Percentiles rank a stretch among this genome's conserved stretches.
These are phyloP conservation scores for Hericium alpestre DNA, from an alignment of 768 basidiomycete genomes.

Conservation along the genomic window DNA sequence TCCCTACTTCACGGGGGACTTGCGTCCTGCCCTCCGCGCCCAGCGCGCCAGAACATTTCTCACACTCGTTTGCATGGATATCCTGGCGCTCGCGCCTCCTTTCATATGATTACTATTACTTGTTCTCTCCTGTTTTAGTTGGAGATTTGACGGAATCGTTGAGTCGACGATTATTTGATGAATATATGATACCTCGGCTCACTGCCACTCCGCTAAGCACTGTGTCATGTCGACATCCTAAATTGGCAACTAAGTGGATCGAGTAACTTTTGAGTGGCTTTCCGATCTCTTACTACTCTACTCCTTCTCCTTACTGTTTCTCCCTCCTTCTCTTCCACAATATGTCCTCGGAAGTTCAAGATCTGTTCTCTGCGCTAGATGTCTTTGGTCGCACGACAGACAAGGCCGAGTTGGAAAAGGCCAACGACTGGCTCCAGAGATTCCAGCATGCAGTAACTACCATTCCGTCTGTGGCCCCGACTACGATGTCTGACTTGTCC, in stretches of 20 bases:
- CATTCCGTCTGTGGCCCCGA: conserved; percentile 56
- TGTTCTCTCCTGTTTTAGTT: conserved; percentile 10
- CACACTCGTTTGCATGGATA: conserved; percentile 16
- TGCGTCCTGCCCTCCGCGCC: conserved; percentile 11
- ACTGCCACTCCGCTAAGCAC: not conserved
- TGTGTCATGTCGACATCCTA: not conserved
- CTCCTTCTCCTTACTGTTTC: not conserved
- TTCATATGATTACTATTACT: conserved; percentile 11
- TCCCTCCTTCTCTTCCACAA: not conserved
- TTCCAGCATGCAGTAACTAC: conserved; percentile 98
- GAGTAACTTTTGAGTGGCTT: not conserved
- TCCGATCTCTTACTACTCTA: not conserved
- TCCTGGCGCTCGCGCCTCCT: conserved; percentile 8
- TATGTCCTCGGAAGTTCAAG: conserved; percentile 58
- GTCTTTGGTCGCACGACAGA: conserved; percentile 78
- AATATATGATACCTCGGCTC: conserved; percentile 15
- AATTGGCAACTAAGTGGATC: conserved; percentile 2
- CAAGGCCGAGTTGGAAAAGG: conserved; percentile 70
- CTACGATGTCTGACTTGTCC: conserved; percentile 55
- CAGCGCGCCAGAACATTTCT: conserved; percentile 6
- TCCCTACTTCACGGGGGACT: conserved; percentile 18
- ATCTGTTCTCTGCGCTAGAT: conserved; percentile 63
- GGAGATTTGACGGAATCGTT: conserved; percentile 3
- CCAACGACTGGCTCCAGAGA: conserved; percentile 93
- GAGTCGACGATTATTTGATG: conserved; percentile 7